A percentile compares a stretch with the other conserved stretches of the same genome.
phyloP scores from a whole-genome alignment of 495 filamentous ascomycete genomes.

The Neurospora terricola region DNA sequence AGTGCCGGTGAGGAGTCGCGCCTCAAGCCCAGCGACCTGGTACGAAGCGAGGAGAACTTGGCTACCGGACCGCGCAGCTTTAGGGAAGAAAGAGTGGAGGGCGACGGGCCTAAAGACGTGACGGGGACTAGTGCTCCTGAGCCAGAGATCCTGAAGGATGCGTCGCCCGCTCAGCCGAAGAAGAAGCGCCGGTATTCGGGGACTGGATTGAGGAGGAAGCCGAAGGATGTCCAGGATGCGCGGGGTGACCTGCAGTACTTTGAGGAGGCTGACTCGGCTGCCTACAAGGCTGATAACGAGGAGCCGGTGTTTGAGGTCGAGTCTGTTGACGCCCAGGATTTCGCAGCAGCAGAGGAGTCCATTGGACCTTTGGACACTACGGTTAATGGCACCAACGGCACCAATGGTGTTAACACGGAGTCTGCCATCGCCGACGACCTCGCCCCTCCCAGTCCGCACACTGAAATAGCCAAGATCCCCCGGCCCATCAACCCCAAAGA shows the following conservation, averaged over 20 bases:
- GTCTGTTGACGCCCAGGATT: neutral
- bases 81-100: slow-evolving; percentile 4
- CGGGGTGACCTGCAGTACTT: slow-evolving; percentile 70
- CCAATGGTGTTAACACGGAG: neutral
- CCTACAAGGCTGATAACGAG: slow-evolving; percentile 69
- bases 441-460: neutral
- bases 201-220: slow-evolving; percentile 61
- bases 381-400: neutral
- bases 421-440: neutral
- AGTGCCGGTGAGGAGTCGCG: slow-evolving; percentile 2
- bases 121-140: slow-evolving; percentile 48
- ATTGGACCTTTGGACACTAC: neutral
- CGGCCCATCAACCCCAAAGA: slow-evolving; percentile 63
- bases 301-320: slow-evolving; percentile 10
- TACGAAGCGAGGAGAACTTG: slow-evolving; percentile 26
- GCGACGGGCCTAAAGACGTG: slow-evolving; percentile 31
- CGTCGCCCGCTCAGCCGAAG: slow-evolving; percentile 22
- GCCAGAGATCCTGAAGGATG: slow-evolving; percentile 33
- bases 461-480: slow-evolving; percentile 30
- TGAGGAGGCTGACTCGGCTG: slow-evolving; percentile 65
- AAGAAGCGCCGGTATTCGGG: slow-evolving; percentile 67
- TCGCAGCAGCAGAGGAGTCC: neutral
- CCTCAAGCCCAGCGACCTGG: slow-evolving; percentile 4
- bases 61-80: neutral
- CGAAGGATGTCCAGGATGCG: slow-evolving; percentile 49